Conservation (phyloP, 352 stramenopile genomes). For the Globisporangium nodosum region DNA sequence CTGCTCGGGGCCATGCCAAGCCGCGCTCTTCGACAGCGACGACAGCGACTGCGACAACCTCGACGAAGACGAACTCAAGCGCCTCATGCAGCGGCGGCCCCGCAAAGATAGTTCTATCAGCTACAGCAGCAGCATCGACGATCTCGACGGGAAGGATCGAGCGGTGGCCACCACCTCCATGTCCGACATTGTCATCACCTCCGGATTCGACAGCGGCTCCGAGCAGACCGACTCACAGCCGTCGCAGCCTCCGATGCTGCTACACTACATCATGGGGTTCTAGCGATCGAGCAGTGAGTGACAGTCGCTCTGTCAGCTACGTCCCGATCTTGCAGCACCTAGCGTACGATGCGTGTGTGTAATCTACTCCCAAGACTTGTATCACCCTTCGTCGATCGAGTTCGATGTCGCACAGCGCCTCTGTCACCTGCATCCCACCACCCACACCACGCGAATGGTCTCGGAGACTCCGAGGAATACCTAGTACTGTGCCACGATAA, state of each 20-base stretch:
- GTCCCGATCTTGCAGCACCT: no score
- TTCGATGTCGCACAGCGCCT: no score
- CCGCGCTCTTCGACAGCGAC: conserved; percentile 7
- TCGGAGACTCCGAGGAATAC: no score
- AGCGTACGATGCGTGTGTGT: background rate
- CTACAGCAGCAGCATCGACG: background rate
- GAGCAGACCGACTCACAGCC: background rate
- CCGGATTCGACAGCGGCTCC: background rate
- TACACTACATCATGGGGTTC: conserved; percentile 14
- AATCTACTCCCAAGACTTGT: background rate
- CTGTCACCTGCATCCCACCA: no score
- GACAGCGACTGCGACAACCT: conserved; percentile 6
- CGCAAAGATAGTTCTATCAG: background rate
- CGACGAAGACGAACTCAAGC: background rate
- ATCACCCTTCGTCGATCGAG: background rate
- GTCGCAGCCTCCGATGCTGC: conserved; percentile 5
- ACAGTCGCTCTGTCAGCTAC: no score
- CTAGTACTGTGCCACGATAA: no score
- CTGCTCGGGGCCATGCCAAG: conserved; percentile 3
- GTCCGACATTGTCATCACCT: background rate
- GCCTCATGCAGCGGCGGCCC: background rate
- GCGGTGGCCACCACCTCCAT: background rate
- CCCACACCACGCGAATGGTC: no score
- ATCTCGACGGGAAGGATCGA: background rate
- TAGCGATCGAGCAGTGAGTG: background rate